Conservation (phyloP, 1,284 basidiomycete species). For the Ustilago crameri region DNA sequence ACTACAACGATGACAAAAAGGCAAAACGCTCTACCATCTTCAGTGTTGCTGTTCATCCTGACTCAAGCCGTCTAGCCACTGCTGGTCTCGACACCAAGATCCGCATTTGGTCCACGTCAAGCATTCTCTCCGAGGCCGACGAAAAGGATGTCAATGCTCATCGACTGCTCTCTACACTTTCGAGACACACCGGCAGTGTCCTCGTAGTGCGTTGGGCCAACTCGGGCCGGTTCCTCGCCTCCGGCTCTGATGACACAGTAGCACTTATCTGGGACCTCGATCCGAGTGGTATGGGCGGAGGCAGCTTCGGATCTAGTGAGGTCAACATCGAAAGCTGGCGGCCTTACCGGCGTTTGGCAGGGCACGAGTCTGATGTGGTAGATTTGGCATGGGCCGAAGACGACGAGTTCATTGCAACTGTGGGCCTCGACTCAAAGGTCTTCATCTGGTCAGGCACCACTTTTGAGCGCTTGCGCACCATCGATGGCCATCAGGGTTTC, state of each 20-base stretch:
- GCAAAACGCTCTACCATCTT: conserved; percentile 87
- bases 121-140: conserved; percentile 80
- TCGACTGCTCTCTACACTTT: conserved; percentile 87
- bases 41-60: conserved; percentile 91
- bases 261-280: conserved; percentile 98
- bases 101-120: conserved; percentile 95
- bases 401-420: conserved; percentile 82
- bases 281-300: conserved; percentile 49
- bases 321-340: conserved; percentile 90
- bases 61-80: conserved; percentile 93
- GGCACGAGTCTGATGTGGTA: conserved; percentile 85
- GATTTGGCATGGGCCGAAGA: conserved; percentile 95
- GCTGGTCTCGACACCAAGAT: conserved; percentile 93
- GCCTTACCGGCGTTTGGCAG: conserved; percentile 86
- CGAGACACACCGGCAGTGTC: conserved; percentile 93
- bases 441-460: conserved; percentile 78
- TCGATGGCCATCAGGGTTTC: conserved; percentile 92
- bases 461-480: conserved; percentile 74
- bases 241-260: conserved; percentile 93
- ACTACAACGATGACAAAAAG: conserved; percentile 66
- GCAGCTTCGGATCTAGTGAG: conserved; percentile 61
- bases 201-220: conserved; percentile 95
- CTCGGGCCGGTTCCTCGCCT: conserved; percentile 91
- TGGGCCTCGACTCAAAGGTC: conserved; percentile 89
- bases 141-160: conserved; percentile 81